Conservation (phyloP, 2,329 filamentous ascomycete genomes). For the Stachybotrys chartarum region DNA sequence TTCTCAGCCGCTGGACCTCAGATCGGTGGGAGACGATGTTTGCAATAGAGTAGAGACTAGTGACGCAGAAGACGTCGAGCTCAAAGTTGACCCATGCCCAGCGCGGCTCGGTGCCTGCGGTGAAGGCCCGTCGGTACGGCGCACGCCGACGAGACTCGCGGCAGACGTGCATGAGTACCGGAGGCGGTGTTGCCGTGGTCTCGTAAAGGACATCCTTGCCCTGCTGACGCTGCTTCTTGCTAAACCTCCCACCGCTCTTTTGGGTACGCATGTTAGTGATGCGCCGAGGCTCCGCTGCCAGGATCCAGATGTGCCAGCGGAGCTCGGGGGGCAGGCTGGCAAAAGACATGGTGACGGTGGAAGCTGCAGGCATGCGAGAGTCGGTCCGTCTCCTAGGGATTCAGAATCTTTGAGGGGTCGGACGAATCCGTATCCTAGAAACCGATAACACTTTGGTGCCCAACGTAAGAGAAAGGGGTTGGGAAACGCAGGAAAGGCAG, state of each 20-base stretch:
- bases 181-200: not conserved
- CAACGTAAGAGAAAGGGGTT: not conserved
- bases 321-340: slow-evolving; percentile 3
- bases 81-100: slow-evolving; percentile 8
- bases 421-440: not conserved
- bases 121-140: slow-evolving; percentile 5
- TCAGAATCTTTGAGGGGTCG: too few species aligned
- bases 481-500: not conserved
- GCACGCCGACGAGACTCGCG: slow-evolving; percentile 3
- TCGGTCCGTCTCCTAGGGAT: not conserved
- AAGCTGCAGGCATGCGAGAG: not conserved
- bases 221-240: not conserved
- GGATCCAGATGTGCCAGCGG: slow-evolving; percentile 4
- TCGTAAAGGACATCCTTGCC: slow-evolving; percentile 1
- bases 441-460: not conserved
- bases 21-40: slow-evolving; percentile 2
- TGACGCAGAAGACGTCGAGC: slow-evolving; percentile 4
- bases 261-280: slow-evolving; percentile 1
- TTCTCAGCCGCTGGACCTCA: slow-evolving; percentile 3
- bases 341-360: slow-evolving; percentile 3
- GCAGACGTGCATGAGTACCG: slow-evolving; percentile 6
- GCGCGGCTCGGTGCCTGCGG: slow-evolving; percentile 1
- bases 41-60: not conserved
- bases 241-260: slow-evolving; percentile 1
- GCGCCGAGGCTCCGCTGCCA: slow-evolving; percentile 3